These are phyloP conservation scores for Macrolepiota albuminosa DNA, from an alignment of 768 basidiomycete genomes.

Conservation along the genomic window DNA sequence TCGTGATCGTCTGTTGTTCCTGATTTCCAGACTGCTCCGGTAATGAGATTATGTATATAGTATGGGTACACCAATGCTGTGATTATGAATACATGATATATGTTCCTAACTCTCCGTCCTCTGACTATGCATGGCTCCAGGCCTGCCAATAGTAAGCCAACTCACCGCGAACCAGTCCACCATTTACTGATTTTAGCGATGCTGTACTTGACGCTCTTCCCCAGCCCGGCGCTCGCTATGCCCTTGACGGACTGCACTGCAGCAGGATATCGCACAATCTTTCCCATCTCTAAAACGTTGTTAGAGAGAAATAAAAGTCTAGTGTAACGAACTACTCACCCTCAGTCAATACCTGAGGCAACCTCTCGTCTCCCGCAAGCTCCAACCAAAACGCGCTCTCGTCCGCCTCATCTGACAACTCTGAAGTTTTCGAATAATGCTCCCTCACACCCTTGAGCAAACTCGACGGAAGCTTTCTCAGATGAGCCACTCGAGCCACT, in stretches of 20 bases:
- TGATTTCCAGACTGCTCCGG: background rate
- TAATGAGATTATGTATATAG: constrained; percentile 1
- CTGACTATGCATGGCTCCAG: constrained; percentile 2
- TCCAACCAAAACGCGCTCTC: constrained; percentile 73
- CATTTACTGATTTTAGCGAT: constrained; percentile 82
- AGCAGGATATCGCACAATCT: constrained; percentile 80
- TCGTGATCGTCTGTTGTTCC: background rate
- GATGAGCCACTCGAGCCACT: constrained; percentile 63
- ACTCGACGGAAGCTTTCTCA: constrained; percentile 73
- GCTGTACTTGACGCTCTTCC: constrained; percentile 74
- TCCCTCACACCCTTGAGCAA: constrained; percentile 54
- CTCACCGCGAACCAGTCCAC: constrained; percentile 43
- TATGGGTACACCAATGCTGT: constrained; percentile 6
- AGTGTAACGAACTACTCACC: constrained; percentile 33
- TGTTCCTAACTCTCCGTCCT: constrained; percentile 10
- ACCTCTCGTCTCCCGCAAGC: constrained; percentile 58
- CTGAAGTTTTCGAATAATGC: constrained; percentile 37
- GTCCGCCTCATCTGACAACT: constrained; percentile 47
- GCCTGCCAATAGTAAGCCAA: constrained; percentile 5
- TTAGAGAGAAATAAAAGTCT: background rate
- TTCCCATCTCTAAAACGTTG: constrained; percentile 53
- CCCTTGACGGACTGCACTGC: constrained; percentile 85
- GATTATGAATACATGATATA: constrained; percentile 11
- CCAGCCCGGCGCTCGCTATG: constrained; percentile 73
- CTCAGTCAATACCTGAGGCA: constrained; percentile 47